These are phyloP conservation scores for Trichoderma gamsii DNA, from an alignment of 495 filamentous ascomycete species.

Conservation along the genomic window DNA sequence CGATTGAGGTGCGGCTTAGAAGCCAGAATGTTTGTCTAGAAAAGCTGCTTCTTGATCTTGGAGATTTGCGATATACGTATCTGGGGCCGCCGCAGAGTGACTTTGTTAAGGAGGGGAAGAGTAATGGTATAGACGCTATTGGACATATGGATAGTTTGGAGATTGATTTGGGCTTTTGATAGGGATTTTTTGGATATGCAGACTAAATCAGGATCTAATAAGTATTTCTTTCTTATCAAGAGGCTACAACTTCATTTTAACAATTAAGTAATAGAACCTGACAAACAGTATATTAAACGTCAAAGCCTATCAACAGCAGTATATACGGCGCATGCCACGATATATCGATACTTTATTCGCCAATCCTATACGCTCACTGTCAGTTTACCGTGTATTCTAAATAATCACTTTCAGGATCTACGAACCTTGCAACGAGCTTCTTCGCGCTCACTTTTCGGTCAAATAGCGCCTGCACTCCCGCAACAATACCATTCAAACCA, in stretches of 20 bases:
- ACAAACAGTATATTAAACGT: too few species aligned
- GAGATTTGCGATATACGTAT: constrained; percentile 9
- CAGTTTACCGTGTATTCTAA: too few species aligned
- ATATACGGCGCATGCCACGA: too few species aligned
- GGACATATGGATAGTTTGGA: background rate
- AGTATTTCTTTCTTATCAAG: background rate
- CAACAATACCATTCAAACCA: constrained; percentile 29
- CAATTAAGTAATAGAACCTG: too few species aligned
- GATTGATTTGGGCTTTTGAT: constrained; percentile 6
- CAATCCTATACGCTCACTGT: too few species aligned
- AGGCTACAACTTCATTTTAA: background rate
- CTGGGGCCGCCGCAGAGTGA: constrained; percentile 2
- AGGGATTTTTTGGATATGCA: background rate
- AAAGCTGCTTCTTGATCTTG: constrained; percentile 6
- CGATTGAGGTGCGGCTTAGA: background rate
- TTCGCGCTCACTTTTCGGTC: constrained; percentile 33
- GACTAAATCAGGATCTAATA: background rate
- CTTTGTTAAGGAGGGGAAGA: background rate
- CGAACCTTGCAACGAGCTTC: constrained; percentile 36
- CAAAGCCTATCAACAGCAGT: too few species aligned
- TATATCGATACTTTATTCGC: too few species aligned
- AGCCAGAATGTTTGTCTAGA: constrained; percentile 4
- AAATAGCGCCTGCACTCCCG: constrained; percentile 28
- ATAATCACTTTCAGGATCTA: background rate
- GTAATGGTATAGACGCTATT: background rate